Conservation (phyloP, 2,329 filamentous ascomycete species). For the Monilinia vaccinii-corymbosi region DNA sequence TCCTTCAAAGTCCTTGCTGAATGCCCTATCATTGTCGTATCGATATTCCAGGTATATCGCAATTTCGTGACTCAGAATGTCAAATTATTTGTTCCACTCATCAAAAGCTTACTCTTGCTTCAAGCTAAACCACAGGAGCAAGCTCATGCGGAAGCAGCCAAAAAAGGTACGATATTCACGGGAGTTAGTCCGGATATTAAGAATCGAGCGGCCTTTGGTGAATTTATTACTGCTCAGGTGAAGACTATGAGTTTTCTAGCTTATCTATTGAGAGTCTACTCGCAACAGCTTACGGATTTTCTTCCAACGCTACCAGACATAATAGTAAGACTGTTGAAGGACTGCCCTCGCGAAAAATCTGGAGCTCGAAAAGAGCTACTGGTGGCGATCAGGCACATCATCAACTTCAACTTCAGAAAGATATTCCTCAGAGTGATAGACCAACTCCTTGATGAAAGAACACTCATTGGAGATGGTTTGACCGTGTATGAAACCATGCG, state of each 20-base stretch:
- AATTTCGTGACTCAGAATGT: conserved; percentile 74
- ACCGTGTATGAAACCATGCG: conserved; percentile 96
- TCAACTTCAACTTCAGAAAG: conserved; percentile 96
- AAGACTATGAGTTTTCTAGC: conserved; percentile 99
- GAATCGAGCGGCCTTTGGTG: conserved; percentile 87
- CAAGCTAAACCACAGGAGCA: conserved; percentile 91
- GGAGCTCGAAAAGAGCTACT: conserved; percentile 88
- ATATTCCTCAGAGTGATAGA: conserved; percentile 94
- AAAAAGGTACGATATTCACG: conserved; percentile 74
- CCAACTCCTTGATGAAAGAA: conserved; percentile 86
- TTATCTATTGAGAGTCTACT: conserved; percentile 81
- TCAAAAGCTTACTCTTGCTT: conserved; percentile 79
- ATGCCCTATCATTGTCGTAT: conserved; percentile 97
- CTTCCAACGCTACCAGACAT: conserved; percentile 77
- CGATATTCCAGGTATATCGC: conserved; percentile 91
- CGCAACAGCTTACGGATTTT: conserved; percentile 80
- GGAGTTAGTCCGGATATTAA: conserved; percentile 90
- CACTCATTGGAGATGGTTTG: conserved; percentile 86
- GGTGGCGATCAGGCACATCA: conserved; percentile 94
- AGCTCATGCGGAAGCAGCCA: conserved; percentile 77
- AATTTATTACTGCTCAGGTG: conserved; percentile 95
- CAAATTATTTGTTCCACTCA: conserved; percentile 83
- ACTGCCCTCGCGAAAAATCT: conserved; percentile 91
- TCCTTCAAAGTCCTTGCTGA: conserved; percentile 98
- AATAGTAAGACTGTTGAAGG: conserved; percentile 81